Conservation (phyloP, 495 filamentous ascomycete species). For the Penicillium angulare region DNA sequence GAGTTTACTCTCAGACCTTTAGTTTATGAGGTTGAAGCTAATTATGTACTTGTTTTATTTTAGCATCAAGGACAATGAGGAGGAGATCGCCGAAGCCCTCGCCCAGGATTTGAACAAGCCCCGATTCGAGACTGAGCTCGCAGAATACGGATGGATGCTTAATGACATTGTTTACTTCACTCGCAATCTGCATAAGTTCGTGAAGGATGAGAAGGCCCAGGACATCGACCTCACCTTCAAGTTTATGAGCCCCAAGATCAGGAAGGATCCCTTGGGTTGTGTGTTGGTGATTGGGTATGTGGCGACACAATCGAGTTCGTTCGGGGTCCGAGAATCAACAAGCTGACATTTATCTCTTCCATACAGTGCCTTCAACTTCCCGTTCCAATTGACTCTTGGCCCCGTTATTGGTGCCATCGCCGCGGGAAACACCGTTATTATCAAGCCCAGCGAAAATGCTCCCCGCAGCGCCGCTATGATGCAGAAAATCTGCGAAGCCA, state of each 20-base stretch:
- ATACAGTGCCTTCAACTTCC: slow-evolving; percentile 81
- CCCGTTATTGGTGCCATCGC: slow-evolving; percentile 88
- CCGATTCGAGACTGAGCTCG: slow-evolving; percentile 64
- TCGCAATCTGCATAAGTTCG: slow-evolving; percentile 75
- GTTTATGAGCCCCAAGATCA: slow-evolving; percentile 68
- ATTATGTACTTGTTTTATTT: slow-evolving; percentile 7
- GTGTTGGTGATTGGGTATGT: slow-evolving; percentile 81
- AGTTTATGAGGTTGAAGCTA: not conserved
- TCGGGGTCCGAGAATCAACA: not conserved
- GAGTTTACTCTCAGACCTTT: slow-evolving; percentile 17
- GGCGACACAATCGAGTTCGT: not conserved
- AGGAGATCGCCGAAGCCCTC: slow-evolving; percentile 67
- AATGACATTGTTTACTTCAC: slow-evolving; percentile 77
- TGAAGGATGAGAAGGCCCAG: slow-evolving; percentile 72
- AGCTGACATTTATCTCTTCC: slow-evolving; percentile 10
- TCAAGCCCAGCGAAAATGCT: slow-evolving; percentile 87
- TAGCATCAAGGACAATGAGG: slow-evolving; percentile 70
- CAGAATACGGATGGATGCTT: slow-evolving; percentile 69
- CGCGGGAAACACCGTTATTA: slow-evolving; percentile 81
- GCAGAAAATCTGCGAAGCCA: slow-evolving; percentile 69
- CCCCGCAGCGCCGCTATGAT: slow-evolving; percentile 72
- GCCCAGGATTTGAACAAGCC: slow-evolving; percentile 73
- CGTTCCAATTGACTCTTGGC: slow-evolving; percentile 72
- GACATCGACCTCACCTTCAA: slow-evolving; percentile 67
- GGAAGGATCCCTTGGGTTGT: slow-evolving; percentile 84